Percentiles rank a stretch among this genome's conserved stretches.
phyloP scores from a whole-genome alignment of 2,329 filamentous ascomycete species.

The Neonectria sp. region DNA sequence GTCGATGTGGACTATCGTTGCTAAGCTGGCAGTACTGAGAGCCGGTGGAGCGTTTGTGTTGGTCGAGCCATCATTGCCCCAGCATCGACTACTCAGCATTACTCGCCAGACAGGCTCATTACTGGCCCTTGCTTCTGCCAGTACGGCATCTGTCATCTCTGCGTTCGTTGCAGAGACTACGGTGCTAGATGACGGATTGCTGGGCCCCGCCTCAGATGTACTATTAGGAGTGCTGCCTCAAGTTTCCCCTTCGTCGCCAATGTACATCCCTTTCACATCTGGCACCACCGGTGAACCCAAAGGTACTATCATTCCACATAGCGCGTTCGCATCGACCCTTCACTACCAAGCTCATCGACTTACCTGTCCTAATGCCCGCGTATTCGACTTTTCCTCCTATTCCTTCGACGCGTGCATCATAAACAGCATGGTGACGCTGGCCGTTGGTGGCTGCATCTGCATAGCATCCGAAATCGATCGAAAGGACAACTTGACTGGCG shows the following conservation, averaged over 20 bases:
- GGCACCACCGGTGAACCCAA: constrained; percentile 5
- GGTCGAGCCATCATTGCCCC: constrained; percentile 3
- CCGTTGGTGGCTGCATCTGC: constrained; percentile 19
- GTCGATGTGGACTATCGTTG: constrained; percentile 9
- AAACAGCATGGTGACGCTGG: constrained; percentile 18
- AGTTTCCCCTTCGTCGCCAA: not conserved
- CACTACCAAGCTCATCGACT: not conserved
- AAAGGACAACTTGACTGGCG: constrained; percentile 39
- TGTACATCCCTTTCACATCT: constrained; percentile 12
- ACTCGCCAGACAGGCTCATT: not conserved
- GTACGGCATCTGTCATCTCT: not conserved
- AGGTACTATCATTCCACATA: not conserved
- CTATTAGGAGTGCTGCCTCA: not conserved
- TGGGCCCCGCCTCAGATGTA: not conserved
- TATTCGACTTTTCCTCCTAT: constrained; percentile 14
- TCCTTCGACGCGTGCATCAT: constrained; percentile 17
- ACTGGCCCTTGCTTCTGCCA: not conserved
- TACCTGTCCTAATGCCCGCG: not conserved
- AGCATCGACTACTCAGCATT: constrained; percentile 3
- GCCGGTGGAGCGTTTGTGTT: constrained; percentile 7
- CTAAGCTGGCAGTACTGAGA: not conserved
- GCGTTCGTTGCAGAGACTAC: not conserved
- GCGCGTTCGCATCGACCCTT: not conserved
- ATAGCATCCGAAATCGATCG: constrained; percentile 19
- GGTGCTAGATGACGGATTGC: not conserved